These are phyloP conservation scores for Leccinum subgranulosum DNA, from an alignment of 768 basidiomycete genomes.

Conservation along the genomic window DNA sequence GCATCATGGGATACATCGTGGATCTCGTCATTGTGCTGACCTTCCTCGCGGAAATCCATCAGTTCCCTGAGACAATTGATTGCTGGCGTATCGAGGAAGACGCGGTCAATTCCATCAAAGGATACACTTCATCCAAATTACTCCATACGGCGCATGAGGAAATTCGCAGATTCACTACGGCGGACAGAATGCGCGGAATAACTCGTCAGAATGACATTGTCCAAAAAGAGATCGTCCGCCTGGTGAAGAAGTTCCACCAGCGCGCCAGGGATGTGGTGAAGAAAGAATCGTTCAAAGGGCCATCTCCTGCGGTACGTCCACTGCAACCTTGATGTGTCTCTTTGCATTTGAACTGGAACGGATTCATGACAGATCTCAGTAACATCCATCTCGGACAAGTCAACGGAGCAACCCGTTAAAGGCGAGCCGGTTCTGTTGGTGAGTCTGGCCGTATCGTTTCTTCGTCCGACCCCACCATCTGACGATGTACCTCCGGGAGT, in stretches of 20 bases:
- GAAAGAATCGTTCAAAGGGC: not conserved
- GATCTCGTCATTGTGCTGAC: not conserved
- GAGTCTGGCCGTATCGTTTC: not conserved
- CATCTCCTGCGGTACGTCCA: not conserved
- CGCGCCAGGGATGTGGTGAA: not conserved
- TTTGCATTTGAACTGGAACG: not conserved
- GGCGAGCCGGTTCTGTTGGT: not conserved
- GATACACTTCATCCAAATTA: not conserved
- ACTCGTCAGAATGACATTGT: not conserved
- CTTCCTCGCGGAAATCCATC: slow-evolving; percentile 2
- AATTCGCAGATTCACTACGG: not conserved
- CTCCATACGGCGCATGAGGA: not conserved
- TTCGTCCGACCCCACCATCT: not conserved
- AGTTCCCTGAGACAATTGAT: not conserved
- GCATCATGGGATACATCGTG: slow-evolving; percentile 4
- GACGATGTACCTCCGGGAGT: not conserved
- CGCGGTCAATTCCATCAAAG: slow-evolving; percentile 1
- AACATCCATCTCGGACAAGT: not conserved
- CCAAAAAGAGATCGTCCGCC: not conserved
- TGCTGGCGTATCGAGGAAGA: slow-evolving; percentile 1
- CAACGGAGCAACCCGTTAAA: not conserved
- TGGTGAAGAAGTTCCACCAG: not conserved
- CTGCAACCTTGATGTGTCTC: not conserved
- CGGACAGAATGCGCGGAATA: not conserved
- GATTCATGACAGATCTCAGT: not conserved